Conservation (phyloP, 2,329 filamentous ascomycete species). For the Colletotrichum gigasporum region DNA sequence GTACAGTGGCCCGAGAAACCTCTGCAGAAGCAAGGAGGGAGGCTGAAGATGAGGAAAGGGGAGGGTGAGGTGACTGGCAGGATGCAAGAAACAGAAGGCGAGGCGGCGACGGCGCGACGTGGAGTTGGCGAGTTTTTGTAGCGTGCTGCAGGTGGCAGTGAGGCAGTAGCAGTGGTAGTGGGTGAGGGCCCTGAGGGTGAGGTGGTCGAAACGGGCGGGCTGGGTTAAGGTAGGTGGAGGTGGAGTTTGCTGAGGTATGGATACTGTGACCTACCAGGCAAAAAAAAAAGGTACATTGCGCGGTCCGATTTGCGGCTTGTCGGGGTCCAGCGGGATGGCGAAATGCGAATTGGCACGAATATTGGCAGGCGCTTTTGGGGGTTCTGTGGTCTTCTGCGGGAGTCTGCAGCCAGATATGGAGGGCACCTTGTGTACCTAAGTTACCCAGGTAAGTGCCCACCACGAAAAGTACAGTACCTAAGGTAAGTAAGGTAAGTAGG, state of each 20-base stretch:
- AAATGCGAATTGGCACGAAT: constrained; percentile 24
- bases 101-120: constrained; percentile 13
- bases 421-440: too few species aligned
- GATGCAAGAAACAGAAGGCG: constrained; percentile 6
- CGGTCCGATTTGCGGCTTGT: constrained; percentile 8
- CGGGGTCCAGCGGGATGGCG: constrained; percentile 27
- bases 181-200: constrained; percentile 25
- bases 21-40: not conserved
- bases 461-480: too few species aligned
- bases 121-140: constrained; percentile 30
- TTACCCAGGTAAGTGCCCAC: too few species aligned
- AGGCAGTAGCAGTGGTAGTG: too few species aligned
- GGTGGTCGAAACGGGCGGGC: constrained; percentile 29
- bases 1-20: not conserved
- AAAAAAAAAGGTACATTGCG: too few species aligned
- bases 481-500: too few species aligned
- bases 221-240: constrained; percentile 25
- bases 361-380: not conserved
- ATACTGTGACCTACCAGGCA: too few species aligned
- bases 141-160: too few species aligned
- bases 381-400: constrained; percentile 16
- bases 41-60: not conserved
- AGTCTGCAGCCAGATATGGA: too few species aligned
- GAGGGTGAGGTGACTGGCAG: constrained; percentile 8
- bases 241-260: too few species aligned